Evolutionary conservation across 2,329 filamentous ascomycete species (phyloP), one percentile per base, ranked within the genome.

Genomic region (Teratosphaeria nubilosa): DNA sequence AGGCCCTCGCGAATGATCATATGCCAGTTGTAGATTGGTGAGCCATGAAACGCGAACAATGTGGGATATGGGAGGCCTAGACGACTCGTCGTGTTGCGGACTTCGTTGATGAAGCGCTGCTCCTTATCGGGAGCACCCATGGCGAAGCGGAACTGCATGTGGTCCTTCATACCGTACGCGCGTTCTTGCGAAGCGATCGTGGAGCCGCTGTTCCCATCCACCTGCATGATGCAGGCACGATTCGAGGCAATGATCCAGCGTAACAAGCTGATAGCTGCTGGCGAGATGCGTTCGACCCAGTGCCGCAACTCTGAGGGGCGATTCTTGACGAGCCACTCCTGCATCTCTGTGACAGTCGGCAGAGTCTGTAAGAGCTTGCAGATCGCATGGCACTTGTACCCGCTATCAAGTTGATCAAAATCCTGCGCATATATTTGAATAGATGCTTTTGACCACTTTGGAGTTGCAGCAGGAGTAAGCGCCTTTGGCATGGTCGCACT

Each of bases 191-290:
- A 58, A 27, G 20, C 37, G n/a, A 61, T 63, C 20, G 61, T 60
- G 9, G 63, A 63, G 6, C 61, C 63, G 9, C 51, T 56, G 37
- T 62, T 51, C 57, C 69, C 73, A 51, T 86, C 83, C 16, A 94
- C 85, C 64, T 92, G 85, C 52, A 92, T 79, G 60, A 96, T 94
- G 65, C 86, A 91, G 0, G 91, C 92, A 52, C 90, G 80, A 66
- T 96, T 96, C 0, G 91, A 95, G 0, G 91, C 88, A 59, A 96
- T 83, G 60, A 96, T 88, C 91, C 91, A 96, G 55, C 88, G 82
- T 22, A 96, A 75, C 0, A 95, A 72, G 22, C 84, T 82, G 2
- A 89, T 73, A 0, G 86, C 82, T 6, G 87, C 81, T 1, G 83
- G 81, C 0, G 86, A 82, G 10, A 96, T 78, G 20, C 79, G 74